Conservation (phyloP, 169 alveolate genomes). For the Eimeria nieschulzi region DNA sequence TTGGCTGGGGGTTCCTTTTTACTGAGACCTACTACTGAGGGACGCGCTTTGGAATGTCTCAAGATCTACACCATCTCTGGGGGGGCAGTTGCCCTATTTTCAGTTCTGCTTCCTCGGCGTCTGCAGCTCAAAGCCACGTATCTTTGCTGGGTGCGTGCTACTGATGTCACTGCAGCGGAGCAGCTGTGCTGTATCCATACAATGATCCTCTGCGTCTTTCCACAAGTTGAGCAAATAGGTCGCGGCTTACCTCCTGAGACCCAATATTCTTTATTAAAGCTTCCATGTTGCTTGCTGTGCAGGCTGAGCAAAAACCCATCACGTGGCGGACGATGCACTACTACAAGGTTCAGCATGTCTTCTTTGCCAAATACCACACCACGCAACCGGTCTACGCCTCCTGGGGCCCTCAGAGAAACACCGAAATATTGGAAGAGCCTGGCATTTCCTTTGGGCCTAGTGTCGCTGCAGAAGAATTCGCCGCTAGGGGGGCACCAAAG, state of each 20-base stretch:
- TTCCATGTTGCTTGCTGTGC: neutral
- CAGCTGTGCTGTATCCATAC: too few species aligned
- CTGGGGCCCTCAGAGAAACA: constrained; percentile 48
- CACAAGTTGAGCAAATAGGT: too few species aligned
- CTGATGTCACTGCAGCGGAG: too few species aligned
- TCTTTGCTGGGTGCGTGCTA: constrained; percentile 35
- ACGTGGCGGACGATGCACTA: constrained; percentile 69
- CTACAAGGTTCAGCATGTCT: constrained; percentile 72
- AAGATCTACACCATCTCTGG: constrained; percentile 12
- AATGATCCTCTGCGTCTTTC: too few species aligned
- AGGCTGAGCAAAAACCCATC: constrained; percentile 23
- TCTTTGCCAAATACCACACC: constrained; percentile 67
- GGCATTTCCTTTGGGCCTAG: constrained; percentile 10
- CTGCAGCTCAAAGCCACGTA: constrained; percentile 49
- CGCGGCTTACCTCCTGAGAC: too few species aligned
- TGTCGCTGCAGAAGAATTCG: constrained; percentile 57
- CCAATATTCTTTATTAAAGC: too few species aligned
- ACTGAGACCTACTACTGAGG: constrained; percentile 60
- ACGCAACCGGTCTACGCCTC: constrained; percentile 71
- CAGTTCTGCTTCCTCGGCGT: constrained; percentile 50
- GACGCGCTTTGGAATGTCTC: constrained; percentile 14
- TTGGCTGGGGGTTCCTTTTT: constrained; percentile 39
- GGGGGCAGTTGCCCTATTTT: constrained; percentile 21
- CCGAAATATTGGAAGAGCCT: constrained; percentile 54
- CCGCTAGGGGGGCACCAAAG: constrained; percentile 63